These are phyloP conservation scores for Populus alba DNA, from an alignment of 345 rosid genomes.

Conservation along the genomic window DNA sequence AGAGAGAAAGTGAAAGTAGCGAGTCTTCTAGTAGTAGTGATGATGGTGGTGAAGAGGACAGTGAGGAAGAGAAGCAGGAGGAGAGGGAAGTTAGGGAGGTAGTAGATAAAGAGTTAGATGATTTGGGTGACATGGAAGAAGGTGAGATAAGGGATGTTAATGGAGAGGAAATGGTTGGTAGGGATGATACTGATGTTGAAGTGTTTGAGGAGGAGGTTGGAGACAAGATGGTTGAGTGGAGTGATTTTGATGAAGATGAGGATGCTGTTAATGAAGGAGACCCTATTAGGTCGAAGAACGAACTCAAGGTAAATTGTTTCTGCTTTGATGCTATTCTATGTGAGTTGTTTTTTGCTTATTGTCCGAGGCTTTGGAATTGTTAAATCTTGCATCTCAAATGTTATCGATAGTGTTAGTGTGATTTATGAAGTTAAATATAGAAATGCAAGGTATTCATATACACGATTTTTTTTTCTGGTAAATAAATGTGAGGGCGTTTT, in stretches of 20 bases:
- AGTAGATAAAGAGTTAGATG: not conserved
- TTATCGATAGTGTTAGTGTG: not conserved
- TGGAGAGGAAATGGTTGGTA: conserved; percentile 7
- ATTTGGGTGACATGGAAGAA: conserved; percentile 22
- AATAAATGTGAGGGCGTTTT: not conserved
- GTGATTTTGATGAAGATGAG: conserved; percentile 44
- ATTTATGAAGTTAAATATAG: not conserved
- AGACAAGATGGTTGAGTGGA: conserved; percentile 48
- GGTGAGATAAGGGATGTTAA: conserved; percentile 22
- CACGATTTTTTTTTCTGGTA: not conserved
- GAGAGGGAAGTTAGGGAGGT: not conserved
- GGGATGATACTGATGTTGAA: conserved; percentile 23
- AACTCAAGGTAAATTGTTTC: conserved; percentile 51
- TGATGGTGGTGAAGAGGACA: not conserved
- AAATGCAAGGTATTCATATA: not conserved
- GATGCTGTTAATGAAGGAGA: conserved; percentile 31
- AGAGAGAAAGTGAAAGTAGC: conserved; percentile 20
- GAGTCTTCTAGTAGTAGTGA: conserved; percentile 24
- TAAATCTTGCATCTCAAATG: not conserved
- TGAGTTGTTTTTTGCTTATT: not conserved
- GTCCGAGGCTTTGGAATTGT: not conserved
- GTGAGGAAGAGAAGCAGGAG: not conserved
- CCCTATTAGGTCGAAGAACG: conserved; percentile 83
- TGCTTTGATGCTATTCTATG: conserved; percentile 13
- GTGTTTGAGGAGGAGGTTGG: conserved; percentile 32